Percentiles rank a stretch among this genome's conserved stretches.
Evolutionary conservation across 2,329 filamentous ascomycete genomes (phyloP).

Genomic region (Immersiporthe knoxdaviesiana): DNA sequence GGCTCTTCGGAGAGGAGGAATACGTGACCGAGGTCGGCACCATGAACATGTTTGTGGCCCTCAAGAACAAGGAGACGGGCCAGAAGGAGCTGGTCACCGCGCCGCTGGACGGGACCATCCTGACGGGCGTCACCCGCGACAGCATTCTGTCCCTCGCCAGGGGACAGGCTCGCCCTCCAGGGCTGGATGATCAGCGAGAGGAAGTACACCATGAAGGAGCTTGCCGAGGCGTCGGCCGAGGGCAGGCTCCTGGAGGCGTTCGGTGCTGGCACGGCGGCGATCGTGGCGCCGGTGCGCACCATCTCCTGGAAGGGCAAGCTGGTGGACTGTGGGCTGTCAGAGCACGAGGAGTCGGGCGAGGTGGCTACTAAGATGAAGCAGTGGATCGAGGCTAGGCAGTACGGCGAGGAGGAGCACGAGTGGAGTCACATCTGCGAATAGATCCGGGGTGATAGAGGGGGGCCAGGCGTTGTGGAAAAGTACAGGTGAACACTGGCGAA

Average conservation of each 20-base stretch:
- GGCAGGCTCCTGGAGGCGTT: conserved; percentile 92
- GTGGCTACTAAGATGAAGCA: conserved; percentile 86
- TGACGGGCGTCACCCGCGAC: conserved; percentile 93
- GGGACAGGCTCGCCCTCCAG: conserved; percentile 79
- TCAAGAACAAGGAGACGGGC: conserved; percentile 84
- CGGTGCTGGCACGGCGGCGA: conserved; percentile 89
- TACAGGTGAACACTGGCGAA: background rate
- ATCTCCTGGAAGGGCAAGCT: conserved; percentile 86
- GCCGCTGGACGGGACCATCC: conserved; percentile 92
- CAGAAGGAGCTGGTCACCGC: conserved; percentile 94
- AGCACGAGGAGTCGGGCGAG: conserved; percentile 83
- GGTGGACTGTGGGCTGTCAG: conserved; percentile 81
- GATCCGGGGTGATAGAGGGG: background rate
- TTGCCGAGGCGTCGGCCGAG: conserved; percentile 79
- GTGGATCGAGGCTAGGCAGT: conserved; percentile 96
- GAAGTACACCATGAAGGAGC: conserved; percentile 88
- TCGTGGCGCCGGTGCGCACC: conserved; percentile 85
- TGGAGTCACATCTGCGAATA: conserved; percentile 72
- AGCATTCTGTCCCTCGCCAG: conserved; percentile 84
- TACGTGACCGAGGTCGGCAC: conserved; percentile 97
- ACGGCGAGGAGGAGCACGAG: conserved; percentile 87
- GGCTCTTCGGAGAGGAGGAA: conserved; percentile 95
- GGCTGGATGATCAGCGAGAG: conserved; percentile 89
- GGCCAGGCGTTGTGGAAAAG: background rate
- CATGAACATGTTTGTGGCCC: conserved; percentile 94